Evolutionary conservation across 2,329 filamentous ascomycete species (phyloP).

Genomic region (Helicocarpus griseus): DNA sequence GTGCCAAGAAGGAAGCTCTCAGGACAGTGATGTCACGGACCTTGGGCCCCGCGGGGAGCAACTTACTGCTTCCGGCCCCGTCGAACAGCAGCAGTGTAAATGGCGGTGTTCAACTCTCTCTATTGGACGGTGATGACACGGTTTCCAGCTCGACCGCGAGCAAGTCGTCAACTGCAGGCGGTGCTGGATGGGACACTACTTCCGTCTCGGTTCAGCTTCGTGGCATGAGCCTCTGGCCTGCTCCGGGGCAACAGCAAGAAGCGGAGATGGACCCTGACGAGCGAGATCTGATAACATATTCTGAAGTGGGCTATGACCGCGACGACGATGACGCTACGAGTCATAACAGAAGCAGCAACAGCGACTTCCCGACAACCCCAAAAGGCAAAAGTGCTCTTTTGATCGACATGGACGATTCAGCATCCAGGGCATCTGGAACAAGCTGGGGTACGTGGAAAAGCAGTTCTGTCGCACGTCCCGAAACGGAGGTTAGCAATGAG

Average conservation of each 20-base stretch:
- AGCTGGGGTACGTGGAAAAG: neutral
- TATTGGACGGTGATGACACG: constrained; percentile 8
- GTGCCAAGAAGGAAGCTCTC: constrained; percentile 42
- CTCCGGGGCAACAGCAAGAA: constrained; percentile 3
- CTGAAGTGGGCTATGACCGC: constrained; percentile 3
- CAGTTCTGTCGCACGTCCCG: neutral
- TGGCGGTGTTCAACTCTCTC: constrained; percentile 17
- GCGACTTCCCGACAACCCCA: neutral
- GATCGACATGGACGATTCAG: neutral
- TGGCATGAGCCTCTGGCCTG: constrained; percentile 19
- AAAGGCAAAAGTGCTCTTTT: neutral
- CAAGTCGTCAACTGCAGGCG: constrained; percentile 6
- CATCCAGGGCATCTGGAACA: neutral
- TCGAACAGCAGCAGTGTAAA: constrained; percentile 12
- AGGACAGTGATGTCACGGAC: constrained; percentile 20
- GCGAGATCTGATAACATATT: constrained; percentile 16
- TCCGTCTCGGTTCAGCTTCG: neutral
- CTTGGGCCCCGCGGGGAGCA: constrained; percentile 1
- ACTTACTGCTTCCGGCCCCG: neutral
- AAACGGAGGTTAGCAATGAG: neutral
- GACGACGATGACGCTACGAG: neutral
- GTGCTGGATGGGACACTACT: constrained; percentile 7
- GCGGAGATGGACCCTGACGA: constrained; percentile 5
- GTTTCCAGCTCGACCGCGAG: neutral
- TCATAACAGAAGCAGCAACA: neutral